Percentiles rank a stretch among this genome's conserved stretches.
These are phyloP conservation scores for Cyberlindnera americana DNA, from an alignment of 805 yeast genomes.

Conservation along the genomic window DNA sequence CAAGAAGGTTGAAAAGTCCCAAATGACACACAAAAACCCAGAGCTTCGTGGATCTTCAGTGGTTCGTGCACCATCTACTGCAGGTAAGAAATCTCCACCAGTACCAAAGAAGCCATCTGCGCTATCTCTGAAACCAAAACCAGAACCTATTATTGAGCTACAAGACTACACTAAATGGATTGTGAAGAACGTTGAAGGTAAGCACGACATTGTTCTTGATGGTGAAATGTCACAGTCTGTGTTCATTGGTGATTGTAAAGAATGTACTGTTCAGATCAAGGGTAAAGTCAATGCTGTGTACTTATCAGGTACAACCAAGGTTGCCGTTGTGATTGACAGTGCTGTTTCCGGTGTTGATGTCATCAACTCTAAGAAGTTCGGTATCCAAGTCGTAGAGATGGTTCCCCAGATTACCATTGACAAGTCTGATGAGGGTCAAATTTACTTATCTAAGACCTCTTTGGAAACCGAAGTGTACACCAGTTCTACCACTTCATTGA, in stretches of 20 bases:
- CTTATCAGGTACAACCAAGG: slow-evolving; percentile 63
- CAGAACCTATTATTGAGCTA: slow-evolving; percentile 67
- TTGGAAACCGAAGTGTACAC: slow-evolving; percentile 76
- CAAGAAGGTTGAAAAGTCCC: slow-evolving; percentile 88
- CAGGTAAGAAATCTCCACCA: slow-evolving; percentile 54
- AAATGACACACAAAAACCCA: slow-evolving; percentile 93
- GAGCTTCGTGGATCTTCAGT: slow-evolving; percentile 60
- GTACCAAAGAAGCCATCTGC: slow-evolving; percentile 78
- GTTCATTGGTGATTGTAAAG: slow-evolving; percentile 77
- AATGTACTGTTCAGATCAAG: slow-evolving; percentile 71
- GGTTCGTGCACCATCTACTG: slow-evolving; percentile 32
- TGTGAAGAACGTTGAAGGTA: slow-evolving; percentile 70
- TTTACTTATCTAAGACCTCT: slow-evolving; percentile 74
- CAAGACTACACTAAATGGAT: slow-evolving; percentile 82
- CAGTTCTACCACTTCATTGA: slow-evolving; percentile 79
- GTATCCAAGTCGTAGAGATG: slow-evolving; percentile 77
- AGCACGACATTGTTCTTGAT: slow-evolving; percentile 62
- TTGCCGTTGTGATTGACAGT: slow-evolving; percentile 78
- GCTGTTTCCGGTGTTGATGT: slow-evolving; percentile 86
- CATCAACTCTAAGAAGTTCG: slow-evolving; percentile 77
- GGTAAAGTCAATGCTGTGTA: slow-evolving; percentile 93
- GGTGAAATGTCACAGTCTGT: slow-evolving; percentile 86
- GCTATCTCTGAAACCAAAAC: slow-evolving; percentile 47
- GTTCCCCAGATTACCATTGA: slow-evolving; percentile 85
- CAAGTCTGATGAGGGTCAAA: slow-evolving; percentile 80